Evolutionary conservation across 2,329 filamentous ascomycete species (phyloP), one percentile per base, ranked within the genome.

Genomic region (Cladosporium austrohemisphaericum): DNA sequence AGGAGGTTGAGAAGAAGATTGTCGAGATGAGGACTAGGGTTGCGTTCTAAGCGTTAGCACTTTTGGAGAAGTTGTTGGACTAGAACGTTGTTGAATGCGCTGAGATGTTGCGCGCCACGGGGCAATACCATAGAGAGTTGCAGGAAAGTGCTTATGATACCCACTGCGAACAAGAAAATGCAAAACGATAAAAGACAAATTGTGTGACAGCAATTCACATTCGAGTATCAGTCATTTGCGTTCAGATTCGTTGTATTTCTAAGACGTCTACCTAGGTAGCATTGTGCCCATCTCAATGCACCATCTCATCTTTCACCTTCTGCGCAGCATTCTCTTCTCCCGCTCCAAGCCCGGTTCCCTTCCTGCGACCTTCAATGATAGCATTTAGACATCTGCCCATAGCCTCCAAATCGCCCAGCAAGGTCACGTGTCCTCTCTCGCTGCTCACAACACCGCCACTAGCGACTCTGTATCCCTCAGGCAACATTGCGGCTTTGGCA

Each of bases 1-100:
- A 89, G 60, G 88, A 97, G 71, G 93, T 98, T 63, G 94, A 98
- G 76, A 84, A 93, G 63, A 96, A 96, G 73, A 92, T 98, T 64
- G 57, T 59, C 38, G 66, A 68, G 57, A 67, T 68, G 64, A 62
- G 66, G 54, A 63, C 59, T 14, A 58, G 66, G 52, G 66, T 68
- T 5, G 66, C 66, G 10, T 69, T 66, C 43, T 68, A 64, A 45
- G 25, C 28, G 20, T 9, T 31, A 9, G 25, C 33, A n/a, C n/a
- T 36, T 9, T 9, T 36, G 33, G 1, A 6, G 33, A n/a, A n/a
- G n/a, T n/a, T n/a, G n/a, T n/a, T n/a, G n/a, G n/a, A n/a, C n/a
- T n/a, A n/a, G n/a, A n/a, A n/a, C n/a, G n/a, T n/a, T n/a, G n/a
- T n/a, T n/a, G n/a, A n/a, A n/a, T n/a, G n/a, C n/a, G n/a, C n/a